Conservation (phyloP, 2,329 filamentous ascomycete genomes). For the Zymoseptoria pseudotritici region DNA sequence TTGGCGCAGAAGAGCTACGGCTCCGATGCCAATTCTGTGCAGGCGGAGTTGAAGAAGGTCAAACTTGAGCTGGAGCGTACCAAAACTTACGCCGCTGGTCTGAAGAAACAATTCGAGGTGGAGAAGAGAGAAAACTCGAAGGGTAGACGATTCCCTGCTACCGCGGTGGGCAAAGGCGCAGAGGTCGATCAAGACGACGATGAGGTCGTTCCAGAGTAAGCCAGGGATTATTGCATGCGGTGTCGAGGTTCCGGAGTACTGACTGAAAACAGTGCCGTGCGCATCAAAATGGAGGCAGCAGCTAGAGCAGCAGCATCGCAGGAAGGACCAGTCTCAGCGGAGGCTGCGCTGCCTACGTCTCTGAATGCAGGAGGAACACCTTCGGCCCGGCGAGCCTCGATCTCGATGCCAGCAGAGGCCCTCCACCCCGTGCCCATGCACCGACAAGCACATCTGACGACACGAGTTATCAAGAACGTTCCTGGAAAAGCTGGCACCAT, state of each 20-base stretch:
- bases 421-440: too few relatives aligned
- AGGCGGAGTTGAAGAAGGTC: conserved; percentile 6
- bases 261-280: background rate
- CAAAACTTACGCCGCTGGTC: conserved; percentile 2
- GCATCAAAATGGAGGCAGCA: background rate
- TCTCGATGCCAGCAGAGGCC: background rate
- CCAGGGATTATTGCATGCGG: background rate
- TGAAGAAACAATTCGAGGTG: conserved; percentile 14
- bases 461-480: background rate
- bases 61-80: conserved; percentile 9
- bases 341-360: background rate
- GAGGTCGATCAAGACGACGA: conserved; percentile 15
- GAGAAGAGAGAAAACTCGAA: conserved; percentile 10
- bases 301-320: background rate
- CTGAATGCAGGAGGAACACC: background rate
- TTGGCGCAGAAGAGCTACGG: background rate
- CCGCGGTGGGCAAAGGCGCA: conserved; percentile 6
- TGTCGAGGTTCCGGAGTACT: background rate
- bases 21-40: background rate
- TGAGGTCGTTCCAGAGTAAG: conserved; percentile 4
- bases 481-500: background rate
- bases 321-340: background rate
- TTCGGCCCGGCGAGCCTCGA: background rate
- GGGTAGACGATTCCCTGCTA: conserved; percentile 2
- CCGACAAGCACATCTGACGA: background rate